Evolutionary conservation across 352 stramenopile genomes (phyloP), one percentile per base, ranked within the genome.

Genomic region (Elongisporangium undulatum): DNA sequence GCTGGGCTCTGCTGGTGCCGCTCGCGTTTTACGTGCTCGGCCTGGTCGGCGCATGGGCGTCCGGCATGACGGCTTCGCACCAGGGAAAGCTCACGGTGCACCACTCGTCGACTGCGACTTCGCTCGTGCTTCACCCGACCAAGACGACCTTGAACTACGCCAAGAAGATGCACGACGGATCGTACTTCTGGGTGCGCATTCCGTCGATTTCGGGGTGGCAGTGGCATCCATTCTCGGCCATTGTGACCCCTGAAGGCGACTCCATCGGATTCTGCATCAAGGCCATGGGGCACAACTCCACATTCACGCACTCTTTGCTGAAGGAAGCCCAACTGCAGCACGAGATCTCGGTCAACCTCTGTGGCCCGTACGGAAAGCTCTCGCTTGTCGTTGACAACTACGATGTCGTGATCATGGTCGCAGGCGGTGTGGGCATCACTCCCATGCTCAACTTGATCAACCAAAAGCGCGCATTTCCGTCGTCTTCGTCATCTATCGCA

Each of bases 181-280:
- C 83, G 62, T 94, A 89, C 77, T 94, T 91, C 59, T 82, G 85
- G 51, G 63, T 94, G n/a, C 73, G 72, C 39, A 62, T 92, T 3
- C 79, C 85, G n/a, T 71, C 81, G 10, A 67, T 93, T 22, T 92
- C 81, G 45, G 52, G 51, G 10, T 71, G 74, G 6, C 62, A 94
- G 62, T 94, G 85, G 83, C 85, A 94, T 48, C 85, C 82, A 53
- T 94, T 94, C 68, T 92, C 83, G 8, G 80, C 82, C 1, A 79
- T 94, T 45, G 82, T 92, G 53, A 89, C 77, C 2, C 67, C 77
- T 1, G 72, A 90, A 17, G 77, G 79, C 41, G 79, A 92, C 49
- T 90, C 85, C 39, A 78, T 94, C 49, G 85, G 79, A n/a, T 94
- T 94, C 45, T 88, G 74, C 55, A 67, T 91, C 22, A 88, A 80